phyloP scores from a whole-genome alignment of 495 filamentous ascomycete species.

The Annulohypoxylon stygium region DNA sequence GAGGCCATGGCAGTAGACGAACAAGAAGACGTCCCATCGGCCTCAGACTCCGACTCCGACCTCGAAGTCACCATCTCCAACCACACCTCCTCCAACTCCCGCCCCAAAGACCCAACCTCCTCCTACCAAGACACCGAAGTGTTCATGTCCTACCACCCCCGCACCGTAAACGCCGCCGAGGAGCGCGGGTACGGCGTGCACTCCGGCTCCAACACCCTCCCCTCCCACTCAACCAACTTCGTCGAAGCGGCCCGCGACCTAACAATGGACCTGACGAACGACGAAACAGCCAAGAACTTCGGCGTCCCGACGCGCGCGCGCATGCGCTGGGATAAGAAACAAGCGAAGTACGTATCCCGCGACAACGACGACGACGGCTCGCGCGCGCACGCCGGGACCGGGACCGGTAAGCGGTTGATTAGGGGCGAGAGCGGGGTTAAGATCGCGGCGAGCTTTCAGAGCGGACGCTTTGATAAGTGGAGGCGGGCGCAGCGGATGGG shows the following conservation, averaged over 20 bases:
- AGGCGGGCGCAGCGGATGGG: slow-evolving; percentile 84
- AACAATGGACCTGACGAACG: slow-evolving; percentile 89
- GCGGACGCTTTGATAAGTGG: slow-evolving; percentile 93
- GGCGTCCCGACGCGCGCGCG: slow-evolving; percentile 77
- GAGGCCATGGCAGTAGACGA: slow-evolving; percentile 43
- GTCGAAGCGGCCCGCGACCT: slow-evolving; percentile 82
- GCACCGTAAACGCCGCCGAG: slow-evolving; percentile 80
- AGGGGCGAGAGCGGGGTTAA: slow-evolving; percentile 93
- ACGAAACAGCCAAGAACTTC: slow-evolving; percentile 83
- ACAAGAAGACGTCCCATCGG: slow-evolving; percentile 35
- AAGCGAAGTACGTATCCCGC: slow-evolving; percentile 90
- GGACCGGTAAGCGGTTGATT: slow-evolving; percentile 83
- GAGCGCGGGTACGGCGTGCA: slow-evolving; percentile 93
- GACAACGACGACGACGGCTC: slow-evolving; percentile 96
- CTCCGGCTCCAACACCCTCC: slow-evolving; percentile 69
- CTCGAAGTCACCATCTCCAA: slow-evolving; percentile 87
- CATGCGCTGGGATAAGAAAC: slow-evolving; percentile 96
- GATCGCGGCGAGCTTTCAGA: slow-evolving; percentile 92
- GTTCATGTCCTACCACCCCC: slow-evolving; percentile 95
- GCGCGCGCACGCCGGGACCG: slow-evolving; percentile 74
- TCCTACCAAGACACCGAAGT: slow-evolving; percentile 85
- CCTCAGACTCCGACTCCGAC: slow-evolving; percentile 64
- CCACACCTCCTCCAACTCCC: slow-evolving; percentile 48
- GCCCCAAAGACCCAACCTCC: slow-evolving; percentile 54
- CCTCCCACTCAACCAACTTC: slow-evolving; percentile 72